These are phyloP conservation scores for Vaccinium macrocarpon DNA, from an alignment of 148 eudicot genomes.

Conservation along the genomic window DNA sequence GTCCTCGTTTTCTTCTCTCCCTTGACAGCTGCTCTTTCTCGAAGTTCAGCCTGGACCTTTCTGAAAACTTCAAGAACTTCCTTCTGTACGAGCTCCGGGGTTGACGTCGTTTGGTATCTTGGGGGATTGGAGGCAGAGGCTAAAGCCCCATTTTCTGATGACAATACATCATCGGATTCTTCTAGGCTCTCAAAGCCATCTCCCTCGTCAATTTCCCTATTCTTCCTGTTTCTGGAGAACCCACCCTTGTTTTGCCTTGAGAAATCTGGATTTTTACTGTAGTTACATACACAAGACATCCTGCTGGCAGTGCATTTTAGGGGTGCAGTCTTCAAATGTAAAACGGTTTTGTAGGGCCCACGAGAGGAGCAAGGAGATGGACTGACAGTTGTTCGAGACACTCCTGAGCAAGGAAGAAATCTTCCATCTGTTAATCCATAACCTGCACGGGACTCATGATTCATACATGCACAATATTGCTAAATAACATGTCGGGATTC, in stretches of 20 bases:
- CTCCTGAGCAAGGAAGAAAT: slow-evolving; percentile 54
- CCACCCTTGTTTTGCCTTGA: slow-evolving; percentile 65
- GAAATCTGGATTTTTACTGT: slow-evolving; percentile 70
- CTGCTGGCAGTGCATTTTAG: slow-evolving; percentile 39
- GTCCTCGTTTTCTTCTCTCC: slow-evolving; percentile 54
- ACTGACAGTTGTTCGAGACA: slow-evolving; percentile 48
- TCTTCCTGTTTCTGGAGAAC: slow-evolving; percentile 60
- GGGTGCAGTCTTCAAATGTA: slow-evolving; percentile 28
- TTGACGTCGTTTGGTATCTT: slow-evolving; percentile 56
- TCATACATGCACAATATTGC: neutral
- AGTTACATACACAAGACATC: slow-evolving; percentile 51
- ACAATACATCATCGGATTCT: slow-evolving; percentile 69
- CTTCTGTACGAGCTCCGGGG: slow-evolving; percentile 74
- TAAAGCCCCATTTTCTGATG: slow-evolving; percentile 69
- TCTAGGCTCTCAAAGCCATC: slow-evolving; percentile 57
- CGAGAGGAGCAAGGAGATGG: slow-evolving; percentile 35
- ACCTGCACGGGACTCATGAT: slow-evolving; percentile 35
- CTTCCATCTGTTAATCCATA: slow-evolving; percentile 60
- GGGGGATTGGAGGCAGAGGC: slow-evolving; percentile 47
- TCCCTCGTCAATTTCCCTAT: slow-evolving; percentile 57
- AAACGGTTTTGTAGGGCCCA: slow-evolving; percentile 29
- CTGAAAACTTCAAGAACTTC: slow-evolving; percentile 82
- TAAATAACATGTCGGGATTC: neutral
- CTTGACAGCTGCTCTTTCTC: slow-evolving; percentile 62
- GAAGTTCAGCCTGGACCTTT: slow-evolving; percentile 76